A percentile compares a stretch with the other conserved stretches of the same genome.
phyloP scores from a whole-genome alignment of 1,284 basidiomycete species.

The Apiotrichum gracile region DNA sequence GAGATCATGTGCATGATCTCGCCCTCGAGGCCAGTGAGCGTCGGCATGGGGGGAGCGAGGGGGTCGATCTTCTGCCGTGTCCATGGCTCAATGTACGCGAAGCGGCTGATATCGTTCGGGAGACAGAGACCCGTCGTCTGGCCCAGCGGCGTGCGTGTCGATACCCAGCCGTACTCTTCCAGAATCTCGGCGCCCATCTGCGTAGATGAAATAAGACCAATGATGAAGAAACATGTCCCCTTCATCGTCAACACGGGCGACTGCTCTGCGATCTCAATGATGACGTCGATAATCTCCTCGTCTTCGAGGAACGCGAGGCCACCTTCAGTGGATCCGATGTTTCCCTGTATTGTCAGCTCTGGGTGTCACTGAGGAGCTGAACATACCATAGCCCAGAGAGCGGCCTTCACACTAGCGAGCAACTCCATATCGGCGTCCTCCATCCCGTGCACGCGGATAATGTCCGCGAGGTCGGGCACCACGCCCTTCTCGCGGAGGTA shows the following conservation, averaged over 20 bases:
- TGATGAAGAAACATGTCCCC: constrained; percentile 94
- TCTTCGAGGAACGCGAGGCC: constrained; percentile 93
- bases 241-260: constrained; percentile 84
- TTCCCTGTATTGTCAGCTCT: constrained; percentile 59
- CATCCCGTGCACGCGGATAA: constrained; percentile 78
- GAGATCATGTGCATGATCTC: constrained; percentile 85
- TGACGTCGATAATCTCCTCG: constrained; percentile 81
- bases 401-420: constrained; percentile 85
- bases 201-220: constrained; percentile 74
- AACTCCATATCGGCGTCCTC: constrained; percentile 78
- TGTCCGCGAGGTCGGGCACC: constrained; percentile 82
- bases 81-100: constrained; percentile 79
- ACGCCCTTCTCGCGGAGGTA: constrained; percentile 84
- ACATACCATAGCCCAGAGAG: constrained; percentile 91
- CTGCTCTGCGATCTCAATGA: constrained; percentile 84
- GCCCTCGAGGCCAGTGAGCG: constrained; percentile 66
- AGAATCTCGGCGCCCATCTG: constrained; percentile 71
- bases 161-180: constrained; percentile 87
- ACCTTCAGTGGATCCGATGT: constrained; percentile 81
- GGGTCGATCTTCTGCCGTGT: constrained; percentile 37
- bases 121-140: constrained; percentile 83
- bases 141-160: constrained; percentile 80
- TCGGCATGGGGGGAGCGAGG: constrained; percentile 54
- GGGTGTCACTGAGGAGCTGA: not conserved
- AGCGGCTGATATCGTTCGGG: constrained; percentile 71